Evolutionary conservation across 805 yeast genomes (phyloP), one percentile per base, ranked within the genome.

Genomic region (Candida railenensis): DNA sequence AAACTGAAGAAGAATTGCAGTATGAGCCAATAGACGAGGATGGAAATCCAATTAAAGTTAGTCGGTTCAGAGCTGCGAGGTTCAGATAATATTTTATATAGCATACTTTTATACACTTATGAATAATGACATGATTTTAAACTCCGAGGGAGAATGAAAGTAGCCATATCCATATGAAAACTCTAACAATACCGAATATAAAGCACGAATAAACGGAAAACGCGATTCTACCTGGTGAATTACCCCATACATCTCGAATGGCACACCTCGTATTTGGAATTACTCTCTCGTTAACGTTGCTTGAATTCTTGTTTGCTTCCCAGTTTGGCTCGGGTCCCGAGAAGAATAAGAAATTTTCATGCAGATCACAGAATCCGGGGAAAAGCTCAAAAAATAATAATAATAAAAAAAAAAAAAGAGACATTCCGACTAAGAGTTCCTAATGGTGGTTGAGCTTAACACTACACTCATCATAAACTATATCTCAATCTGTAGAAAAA

Each of bases 1-100:
- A 71, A 48, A 64, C 76, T 1, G 77, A 74, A 2, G 65, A 69
- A 42, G 87, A 78, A 36, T 55, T 64, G 48, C 91, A 82, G 47
- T 54, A 80, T 16, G 95, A 86, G 56, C 89, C 89, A 0, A 66
- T 86, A 4, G 89, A 86, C 53, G 85, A 80, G 45, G 55, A 65
- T 34, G 89, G 89, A 0, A 76, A 80, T 45, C 82, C 82, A 0
- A 59, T 78, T 5, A 82, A 73, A 48, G 67, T 79, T 1, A 87
- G 95, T 57, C 69, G 89, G 43, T 89, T 89, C 62, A 85, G 73
- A 56, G 80, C 87, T 9, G 85, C 87, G 15, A 53, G 64, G 37
- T 48, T 56, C 39, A 22, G 34, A 40, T 15, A 34, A 16, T 34
- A 34, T 33, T 33, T 33, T 15, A 33, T 33, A 33, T 33, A 33